Evolutionary conservation across 2,329 filamentous ascomycete species (phyloP), one percentile per base, ranked within the genome.

Genomic region (Simplicillium sp.): DNA sequence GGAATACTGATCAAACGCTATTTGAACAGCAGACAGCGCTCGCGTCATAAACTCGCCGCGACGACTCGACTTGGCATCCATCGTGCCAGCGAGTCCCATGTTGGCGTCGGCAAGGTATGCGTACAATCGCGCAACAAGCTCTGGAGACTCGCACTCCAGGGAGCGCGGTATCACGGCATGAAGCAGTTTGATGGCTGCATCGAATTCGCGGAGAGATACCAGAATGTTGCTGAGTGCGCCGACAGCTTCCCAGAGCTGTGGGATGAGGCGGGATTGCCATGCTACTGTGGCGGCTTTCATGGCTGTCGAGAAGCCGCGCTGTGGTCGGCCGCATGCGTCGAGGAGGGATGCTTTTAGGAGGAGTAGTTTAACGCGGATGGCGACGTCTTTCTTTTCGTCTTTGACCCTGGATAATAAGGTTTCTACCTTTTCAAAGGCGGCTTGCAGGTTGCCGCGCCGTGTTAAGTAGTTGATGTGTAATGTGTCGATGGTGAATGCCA

Each of bases 281-380:
- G 86, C 82, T 14, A 87, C 76, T 53, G 75, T 82, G 3, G 84
- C 81, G 1, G 87, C 87, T 34, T 85, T 75, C 52, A 94, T 70
- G 4, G 80, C 80, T 5, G 89, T 71, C 2, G 84, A 87, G 57
- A 95, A 87, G 0, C 79, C 87, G 44, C 83, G 77, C 50, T 86
- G 76, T 0, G 87, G 75, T 3, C 82, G 76, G 2, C 82, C 82
- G 34, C 76, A 77, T 48, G 72, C 75, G 41, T 78, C 75, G 42
- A 87, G 78, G 3, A 94, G 70, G 5, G 75, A 70, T 1, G 80
- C 81, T 57, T 94, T 94, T 37, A 82, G 62, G 3, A 86, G 70
- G 12, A 94, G 72, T 1, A 94, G 70, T 20, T 78, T 76, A 37
- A 92, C 68, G 29, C 83, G 80, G 17, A 85, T 71, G 4, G 79